Base-by-base conservation (phyloP, 345 rosid genomes). In the Luvunga scandens region DNA sequence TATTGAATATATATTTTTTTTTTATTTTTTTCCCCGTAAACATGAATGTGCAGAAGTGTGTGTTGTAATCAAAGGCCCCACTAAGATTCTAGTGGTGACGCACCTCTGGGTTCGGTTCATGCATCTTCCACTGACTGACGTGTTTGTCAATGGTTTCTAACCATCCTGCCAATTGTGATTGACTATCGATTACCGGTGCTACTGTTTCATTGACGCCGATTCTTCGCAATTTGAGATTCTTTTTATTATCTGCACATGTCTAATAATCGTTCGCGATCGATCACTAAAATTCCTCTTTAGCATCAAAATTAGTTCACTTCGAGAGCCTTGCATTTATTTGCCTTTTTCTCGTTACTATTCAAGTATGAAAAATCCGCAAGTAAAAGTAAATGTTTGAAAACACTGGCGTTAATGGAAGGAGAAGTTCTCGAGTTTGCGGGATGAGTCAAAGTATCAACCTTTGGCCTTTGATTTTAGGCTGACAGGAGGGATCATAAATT, bases 41-140 rank as follows among this genome's bases (percentile, higher is more conserved):
- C 50, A 12, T 0, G 50, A 45, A 45, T 2, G 33, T 28, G 28
- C 19, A 33, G n/a, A 60, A 27, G 30, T 69, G 65, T 50, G n/a
- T 0, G 18, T 36, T n/a, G 0, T 6, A 0, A 28, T 61, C 56
- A 55, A 68, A 75, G 69, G 12, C 42, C 76, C 83, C 77, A 65
- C 50, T 14, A 21, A 9, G 72, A 68, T 16, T 24, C 7, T 12
- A 22, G 10, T 5, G 16, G 13, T 24, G 78, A 74, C 31, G 33
- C 77, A 42, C 5, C 2, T 28, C 2, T 69, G 55, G 59, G 34
- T 70, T 75, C 0, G 79, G 84, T 82, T 78, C 82, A 82, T 69
- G 84, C 77, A 78, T 57, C 79, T 57, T 25, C 66, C 63, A 34
- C 8, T 0, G 0, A 28, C 10, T 18, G 50, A 33, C 27, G 6